Evolutionary conservation across 1,284 basidiomycete genomes (phyloP).

Genomic region (Pseudozyma sp.): DNA sequence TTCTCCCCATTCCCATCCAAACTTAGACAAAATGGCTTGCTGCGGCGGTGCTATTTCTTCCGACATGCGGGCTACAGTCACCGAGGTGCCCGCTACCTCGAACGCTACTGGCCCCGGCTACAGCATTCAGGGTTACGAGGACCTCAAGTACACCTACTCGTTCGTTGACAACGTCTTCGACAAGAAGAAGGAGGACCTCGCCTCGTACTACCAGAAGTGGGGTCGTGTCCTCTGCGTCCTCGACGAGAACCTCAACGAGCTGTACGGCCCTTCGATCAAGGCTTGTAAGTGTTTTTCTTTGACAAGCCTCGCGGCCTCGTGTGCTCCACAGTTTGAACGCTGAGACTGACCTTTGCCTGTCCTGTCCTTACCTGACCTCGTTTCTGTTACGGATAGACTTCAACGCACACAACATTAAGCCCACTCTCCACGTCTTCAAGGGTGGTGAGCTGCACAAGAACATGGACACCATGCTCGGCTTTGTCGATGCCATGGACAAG

Average conservation of each 20-base stretch:
- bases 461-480: conserved; percentile 70
- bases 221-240: conserved; percentile 70
- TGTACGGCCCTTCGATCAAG: conserved; percentile 65
- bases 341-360: no score
- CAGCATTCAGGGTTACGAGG: conserved; percentile 57
- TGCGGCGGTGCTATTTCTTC: conserved; percentile 58
- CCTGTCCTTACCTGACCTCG: conserved; percentile 26
- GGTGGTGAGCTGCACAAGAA: conserved; percentile 72
- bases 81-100: conserved; percentile 58
- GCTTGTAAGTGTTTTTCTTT: conserved; percentile 42
- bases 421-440: conserved; percentile 71
- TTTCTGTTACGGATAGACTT: conserved; percentile 64
- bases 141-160: conserved; percentile 68
- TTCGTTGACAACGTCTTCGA: conserved; percentile 71
- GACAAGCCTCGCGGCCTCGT: neutral
- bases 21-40: conserved; percentile 41
- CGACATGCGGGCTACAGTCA: conserved; percentile 70
- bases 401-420: conserved; percentile 69
- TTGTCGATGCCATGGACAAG: conserved; percentile 71
- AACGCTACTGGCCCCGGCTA: conserved; percentile 61
- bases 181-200: conserved; percentile 69
- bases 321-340: no score
- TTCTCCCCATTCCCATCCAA: neutral
- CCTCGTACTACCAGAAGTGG: conserved; percentile 71
- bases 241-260: conserved; percentile 68